These are phyloP conservation scores for Aspergillus puulaauensis DNA, from an alignment of 2,329 filamentous ascomycete species.

Conservation along the genomic window DNA sequence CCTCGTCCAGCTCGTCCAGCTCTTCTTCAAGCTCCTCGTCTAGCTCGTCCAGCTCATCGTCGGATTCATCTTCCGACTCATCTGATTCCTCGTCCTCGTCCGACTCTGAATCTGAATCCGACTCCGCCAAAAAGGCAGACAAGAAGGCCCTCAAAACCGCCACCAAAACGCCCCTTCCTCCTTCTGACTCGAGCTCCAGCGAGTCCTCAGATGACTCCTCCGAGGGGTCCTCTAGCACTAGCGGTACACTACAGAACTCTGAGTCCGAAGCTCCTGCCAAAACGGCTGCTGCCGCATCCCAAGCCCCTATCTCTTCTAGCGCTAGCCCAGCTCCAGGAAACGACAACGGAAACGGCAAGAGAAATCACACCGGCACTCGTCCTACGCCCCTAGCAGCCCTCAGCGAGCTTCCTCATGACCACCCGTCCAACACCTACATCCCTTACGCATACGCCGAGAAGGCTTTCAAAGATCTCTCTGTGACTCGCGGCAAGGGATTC, in stretches of 20 bases:
- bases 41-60: slow-evolving; percentile 22
- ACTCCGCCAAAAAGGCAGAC: slow-evolving; percentile 18
- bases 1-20: slow-evolving; percentile 22
- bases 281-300: neutral
- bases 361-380: slow-evolving; percentile 52
- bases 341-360: slow-evolving; percentile 27
- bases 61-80: slow-evolving; percentile 15
- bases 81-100: slow-evolving; percentile 36
- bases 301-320: slow-evolving; percentile 48
- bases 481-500: slow-evolving; percentile 94
- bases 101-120: slow-evolving; percentile 27
- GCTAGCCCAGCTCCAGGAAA: slow-evolving; percentile 47
- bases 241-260: slow-evolving; percentile 31
- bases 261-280: slow-evolving; percentile 25
- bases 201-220: slow-evolving; percentile 25
- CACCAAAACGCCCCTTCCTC: slow-evolving; percentile 36
- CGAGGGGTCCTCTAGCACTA: slow-evolving; percentile 32
- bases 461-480: slow-evolving; percentile 82
- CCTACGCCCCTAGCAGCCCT: slow-evolving; percentile 75
- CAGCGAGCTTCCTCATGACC: slow-evolving; percentile 64
- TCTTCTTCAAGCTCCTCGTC: slow-evolving; percentile 16
- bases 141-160: slow-evolving; percentile 34
- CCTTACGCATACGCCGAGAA: slow-evolving; percentile 84
- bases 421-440: slow-evolving; percentile 79
- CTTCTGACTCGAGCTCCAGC: slow-evolving; percentile 31